Evolutionary conservation across 441 rosid species (phyloP).

Genomic region (Metrosideros polymorpha): DNA sequence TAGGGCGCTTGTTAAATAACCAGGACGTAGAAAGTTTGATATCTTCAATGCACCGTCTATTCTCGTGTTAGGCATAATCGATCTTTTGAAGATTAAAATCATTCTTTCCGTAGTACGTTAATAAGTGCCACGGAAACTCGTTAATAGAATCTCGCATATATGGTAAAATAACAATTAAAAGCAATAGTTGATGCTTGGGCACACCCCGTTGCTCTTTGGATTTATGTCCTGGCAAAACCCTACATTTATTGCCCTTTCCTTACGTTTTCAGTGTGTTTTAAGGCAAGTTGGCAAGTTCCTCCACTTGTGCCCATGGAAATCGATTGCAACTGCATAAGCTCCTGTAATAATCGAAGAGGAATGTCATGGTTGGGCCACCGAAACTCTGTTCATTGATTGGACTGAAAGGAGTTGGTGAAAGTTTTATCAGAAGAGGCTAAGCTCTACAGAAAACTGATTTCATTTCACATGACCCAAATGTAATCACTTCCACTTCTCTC

Average conservation of each 20-base stretch:
- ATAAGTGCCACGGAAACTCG: too few relatives aligned
- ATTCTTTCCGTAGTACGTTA: too few relatives aligned
- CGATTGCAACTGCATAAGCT: neutral
- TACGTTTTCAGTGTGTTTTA: neutral
- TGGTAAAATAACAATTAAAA: neutral
- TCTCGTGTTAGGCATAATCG: neutral
- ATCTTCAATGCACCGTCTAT: neutral
- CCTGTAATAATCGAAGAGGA: neutral
- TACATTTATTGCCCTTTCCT: neutral
- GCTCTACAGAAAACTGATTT: neutral
- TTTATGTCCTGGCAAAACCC: neutral
- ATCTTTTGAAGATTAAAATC: neutral
- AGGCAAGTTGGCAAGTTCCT: neutral
- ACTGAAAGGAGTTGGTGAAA: neutral
- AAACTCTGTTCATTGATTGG: neutral
- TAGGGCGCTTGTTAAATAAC: neutral
- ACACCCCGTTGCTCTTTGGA: neutral
- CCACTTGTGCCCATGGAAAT: neutral
- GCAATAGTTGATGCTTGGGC: neutral
- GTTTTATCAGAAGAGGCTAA: neutral
- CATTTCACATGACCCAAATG: neutral
- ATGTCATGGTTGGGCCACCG: neutral
- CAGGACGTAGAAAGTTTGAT: neutral
- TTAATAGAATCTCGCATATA: neutral
- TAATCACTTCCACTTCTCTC: neutral